phyloP scores from a whole-genome alignment of 2,329 filamentous ascomycete species.

The Fusarium vanettenii region DNA sequence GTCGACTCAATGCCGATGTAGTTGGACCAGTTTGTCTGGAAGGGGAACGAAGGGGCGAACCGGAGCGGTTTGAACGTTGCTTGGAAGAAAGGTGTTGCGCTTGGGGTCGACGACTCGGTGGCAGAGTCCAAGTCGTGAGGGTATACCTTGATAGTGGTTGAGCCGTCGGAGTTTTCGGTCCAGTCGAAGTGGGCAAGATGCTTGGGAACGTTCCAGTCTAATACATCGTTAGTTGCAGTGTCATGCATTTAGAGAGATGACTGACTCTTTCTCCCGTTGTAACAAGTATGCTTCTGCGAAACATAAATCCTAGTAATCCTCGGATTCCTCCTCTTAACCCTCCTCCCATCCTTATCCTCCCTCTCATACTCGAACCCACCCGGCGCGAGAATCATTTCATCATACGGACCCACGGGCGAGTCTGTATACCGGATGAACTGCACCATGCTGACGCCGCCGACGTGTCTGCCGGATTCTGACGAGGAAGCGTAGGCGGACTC shows the following conservation, averaged over 20 bases:
- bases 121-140: conserved; percentile 53
- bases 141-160: conserved; percentile 56
- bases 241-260: too few species aligned
- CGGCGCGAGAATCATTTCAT: conserved; percentile 62
- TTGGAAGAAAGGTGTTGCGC: conserved; percentile 57
- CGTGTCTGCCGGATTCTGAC: conserved; percentile 48
- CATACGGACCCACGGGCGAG: conserved; percentile 64
- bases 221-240: too few species aligned
- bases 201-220: conserved; percentile 68
- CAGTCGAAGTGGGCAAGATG: conserved; percentile 65
- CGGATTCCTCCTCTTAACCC: conserved; percentile 47
- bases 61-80: conserved; percentile 56
- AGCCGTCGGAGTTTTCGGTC: conserved; percentile 49
- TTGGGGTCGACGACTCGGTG: conserved; percentile 47
- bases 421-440: conserved; percentile 64
- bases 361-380: conserved; percentile 58
- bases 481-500: conserved; percentile 51
- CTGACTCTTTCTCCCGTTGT: conserved; percentile 63
- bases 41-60: conserved; percentile 57
- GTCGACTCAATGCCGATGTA: conserved; percentile 56
- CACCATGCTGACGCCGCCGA: conserved; percentile 60
- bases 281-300: conserved; percentile 62
- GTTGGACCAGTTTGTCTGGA: conserved; percentile 52
- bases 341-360: conserved; percentile 48
- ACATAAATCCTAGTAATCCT: conserved; percentile 67